A percentile compares a stretch with the other conserved stretches of the same genome.
phyloP scores from a whole-genome alignment of 2,329 filamentous ascomycete species.

The Didymella pomorum region DNA sequence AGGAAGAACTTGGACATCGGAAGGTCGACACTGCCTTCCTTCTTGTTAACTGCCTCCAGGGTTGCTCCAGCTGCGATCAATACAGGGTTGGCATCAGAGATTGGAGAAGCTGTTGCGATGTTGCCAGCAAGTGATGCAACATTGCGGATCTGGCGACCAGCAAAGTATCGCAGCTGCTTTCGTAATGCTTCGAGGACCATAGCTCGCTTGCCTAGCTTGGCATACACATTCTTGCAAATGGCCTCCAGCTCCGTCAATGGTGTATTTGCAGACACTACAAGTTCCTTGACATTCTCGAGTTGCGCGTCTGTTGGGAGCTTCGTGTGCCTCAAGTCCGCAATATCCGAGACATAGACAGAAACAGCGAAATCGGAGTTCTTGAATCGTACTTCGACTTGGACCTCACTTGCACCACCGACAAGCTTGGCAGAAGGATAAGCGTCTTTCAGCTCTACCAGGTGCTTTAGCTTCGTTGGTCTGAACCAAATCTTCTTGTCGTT shows the following conservation, averaged over 20 bases:
- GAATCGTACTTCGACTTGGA: conserved; percentile 97
- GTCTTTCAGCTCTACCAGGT: conserved; percentile 87
- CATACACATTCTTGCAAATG: conserved; percentile 78
- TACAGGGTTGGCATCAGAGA: conserved; percentile 93
- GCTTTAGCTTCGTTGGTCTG: conserved; percentile 81
- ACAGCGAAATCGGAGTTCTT: conserved; percentile 89
- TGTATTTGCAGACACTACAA: conserved; percentile 90
- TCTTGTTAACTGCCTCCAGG: conserved; percentile 77
- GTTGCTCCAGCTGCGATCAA: conserved; percentile 84
- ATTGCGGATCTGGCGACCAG: conserved; percentile 91
- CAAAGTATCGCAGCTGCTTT: conserved; percentile 95
- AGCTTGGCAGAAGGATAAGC: conserved; percentile 88
- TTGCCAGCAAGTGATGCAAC: conserved; percentile 95
- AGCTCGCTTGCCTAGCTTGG: conserved; percentile 47
- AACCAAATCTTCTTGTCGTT: conserved; percentile 96
- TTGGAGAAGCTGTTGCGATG: conserved; percentile 89
- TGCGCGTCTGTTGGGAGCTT: conserved; percentile 37
- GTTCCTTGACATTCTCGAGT: conserved; percentile 36
- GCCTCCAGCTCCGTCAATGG: conserved; percentile 87
- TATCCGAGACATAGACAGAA: conserved; percentile 91
- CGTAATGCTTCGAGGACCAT: conserved; percentile 68
- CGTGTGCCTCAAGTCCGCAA: conserved; percentile 80
- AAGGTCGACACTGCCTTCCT: conserved; percentile 62
- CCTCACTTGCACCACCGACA: conserved; percentile 93
- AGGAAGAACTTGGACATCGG: conserved; percentile 90